Percentiles rank a stretch among this genome's conserved stretches.
phyloP scores from a whole-genome alignment of 2,329 filamentous ascomycete species.

The Fusarium sp. region DNA sequence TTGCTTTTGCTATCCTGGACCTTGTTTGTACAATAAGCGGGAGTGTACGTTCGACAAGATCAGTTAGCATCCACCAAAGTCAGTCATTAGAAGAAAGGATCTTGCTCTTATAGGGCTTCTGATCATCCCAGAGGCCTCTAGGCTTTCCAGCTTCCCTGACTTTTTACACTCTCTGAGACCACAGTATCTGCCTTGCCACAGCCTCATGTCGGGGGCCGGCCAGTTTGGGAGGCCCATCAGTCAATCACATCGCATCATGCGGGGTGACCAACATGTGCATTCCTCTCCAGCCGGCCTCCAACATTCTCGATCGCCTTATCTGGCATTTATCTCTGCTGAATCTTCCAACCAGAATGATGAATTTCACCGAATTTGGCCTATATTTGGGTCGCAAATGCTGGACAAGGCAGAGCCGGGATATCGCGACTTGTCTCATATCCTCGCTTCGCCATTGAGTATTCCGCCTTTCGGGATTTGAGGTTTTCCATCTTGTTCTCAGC shows the following conservation, averaged over 20 bases:
- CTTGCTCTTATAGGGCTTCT: neutral
- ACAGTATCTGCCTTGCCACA: slow-evolving; percentile 8
- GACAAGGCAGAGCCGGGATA: slow-evolving; percentile 19
- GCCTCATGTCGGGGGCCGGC: slow-evolving; percentile 26
- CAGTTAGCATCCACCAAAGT: neutral
- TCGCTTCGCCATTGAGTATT: neutral
- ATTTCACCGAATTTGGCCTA: neutral
- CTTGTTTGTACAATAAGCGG: too few species aligned
- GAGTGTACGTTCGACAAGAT: neutral
- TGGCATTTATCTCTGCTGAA: neutral
- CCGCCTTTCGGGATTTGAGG: neutral
- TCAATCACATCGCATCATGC: slow-evolving; percentile 28
- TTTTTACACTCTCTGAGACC: neutral
- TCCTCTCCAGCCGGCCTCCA: neutral
- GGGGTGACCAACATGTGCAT: slow-evolving; percentile 15
- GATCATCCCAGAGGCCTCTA: too few species aligned
- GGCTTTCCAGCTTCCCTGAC: neutral
- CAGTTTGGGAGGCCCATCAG: slow-evolving; percentile 35
- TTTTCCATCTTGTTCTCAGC: neutral
- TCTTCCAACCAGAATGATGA: neutral
- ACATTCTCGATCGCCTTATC: neutral
- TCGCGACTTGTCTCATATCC: neutral
- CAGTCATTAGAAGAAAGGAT: neutral
- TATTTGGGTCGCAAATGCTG: slow-evolving; percentile 17
- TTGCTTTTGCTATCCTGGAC: neutral